Evolutionary conservation across 2,329 filamentous ascomycete species (phyloP), one percentile per base, ranked within the genome.

Genomic region (Sporothrix brunneoviolacea): DNA sequence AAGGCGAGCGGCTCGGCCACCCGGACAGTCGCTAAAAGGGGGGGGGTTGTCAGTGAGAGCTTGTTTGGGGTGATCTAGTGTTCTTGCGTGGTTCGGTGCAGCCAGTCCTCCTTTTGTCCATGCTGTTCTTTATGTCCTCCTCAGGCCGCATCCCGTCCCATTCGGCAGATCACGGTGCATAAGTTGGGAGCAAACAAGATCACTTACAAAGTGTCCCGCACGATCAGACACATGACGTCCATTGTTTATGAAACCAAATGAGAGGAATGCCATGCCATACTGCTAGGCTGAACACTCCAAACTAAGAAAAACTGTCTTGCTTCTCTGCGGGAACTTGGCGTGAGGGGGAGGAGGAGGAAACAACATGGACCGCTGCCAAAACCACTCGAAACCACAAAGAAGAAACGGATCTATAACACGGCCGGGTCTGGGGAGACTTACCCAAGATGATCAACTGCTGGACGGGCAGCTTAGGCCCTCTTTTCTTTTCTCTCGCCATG

Each of bases 361-460:
- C n/a, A n/a, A n/a, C n/a, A n/a, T n/a, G n/a, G n/a, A n/a, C n/a
- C n/a, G n/a, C n/a, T n/a, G n/a, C n/a, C n/a, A n/a, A n/a, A n/a
- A 30, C 9, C 30, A 16, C 3, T 18, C 3, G 3, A 4, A 30
- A n/a, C 18, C n/a, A 13, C 13, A 18, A n/a, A n/a, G n/a, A n/a
- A n/a, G n/a, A n/a, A n/a, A n/a, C n/a, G n/a, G n/a, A n/a, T n/a
- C n/a, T n/a, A 32, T 4, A 18, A 22, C 22, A 43, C 5, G 1
- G 7, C 15, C 15, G 27, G 4, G n/a, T 32, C 15, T 8, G 18
- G 51, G 42, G 37, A 24, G 53, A 57, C 77, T 73, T 76, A 90
- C 86, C 83, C 56, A 94, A 70, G 62, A 94, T 90, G 38, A 82
- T 71, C 62, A 94, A 73, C 70, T 94, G 88, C 75, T 83, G 79